Conservation (phyloP, 2,329 filamentous ascomycete genomes). For the Parafenestella ontariensis region DNA sequence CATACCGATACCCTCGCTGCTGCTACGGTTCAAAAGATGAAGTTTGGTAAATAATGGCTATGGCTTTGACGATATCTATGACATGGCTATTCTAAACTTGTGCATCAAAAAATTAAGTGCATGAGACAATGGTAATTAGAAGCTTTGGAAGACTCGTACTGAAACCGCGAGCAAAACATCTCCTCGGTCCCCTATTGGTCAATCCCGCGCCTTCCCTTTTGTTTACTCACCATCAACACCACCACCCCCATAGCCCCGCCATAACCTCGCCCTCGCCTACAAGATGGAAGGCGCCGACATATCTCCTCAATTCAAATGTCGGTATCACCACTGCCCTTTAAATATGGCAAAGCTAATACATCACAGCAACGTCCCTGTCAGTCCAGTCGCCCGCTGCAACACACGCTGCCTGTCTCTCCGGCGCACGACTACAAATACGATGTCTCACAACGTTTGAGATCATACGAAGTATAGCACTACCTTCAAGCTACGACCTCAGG, state of each 20-base stretch:
- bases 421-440: conserved; percentile 50
- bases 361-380: conserved; percentile 40
- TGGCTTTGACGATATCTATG: neutral
- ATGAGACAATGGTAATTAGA: too few species aligned
- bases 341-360: conserved; percentile 8
- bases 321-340: neutral
- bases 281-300: conserved; percentile 37
- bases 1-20: conserved; percentile 46
- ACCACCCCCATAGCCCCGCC: conserved; percentile 12
- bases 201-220: conserved; percentile 16
- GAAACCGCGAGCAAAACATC: neutral
- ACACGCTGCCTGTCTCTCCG: conserved; percentile 49
- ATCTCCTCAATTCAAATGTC: conserved; percentile 45
- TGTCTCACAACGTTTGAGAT: conserved; percentile 46
- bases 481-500: conserved; percentile 37
- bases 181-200: conserved; percentile 27
- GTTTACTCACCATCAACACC: conserved; percentile 42
- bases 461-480: conserved; percentile 45
- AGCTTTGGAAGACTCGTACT: too few species aligned
- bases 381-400: conserved; percentile 50
- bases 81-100: neutral
- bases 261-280: conserved; percentile 1
- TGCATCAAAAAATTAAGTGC: neutral
- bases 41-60: conserved; percentile 7
- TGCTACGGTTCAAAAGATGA: conserved; percentile 27